These are phyloP conservation scores for Stephania yunnanensis DNA, from an alignment of 164 flowering plant genomes.

Conservation along the genomic window DNA sequence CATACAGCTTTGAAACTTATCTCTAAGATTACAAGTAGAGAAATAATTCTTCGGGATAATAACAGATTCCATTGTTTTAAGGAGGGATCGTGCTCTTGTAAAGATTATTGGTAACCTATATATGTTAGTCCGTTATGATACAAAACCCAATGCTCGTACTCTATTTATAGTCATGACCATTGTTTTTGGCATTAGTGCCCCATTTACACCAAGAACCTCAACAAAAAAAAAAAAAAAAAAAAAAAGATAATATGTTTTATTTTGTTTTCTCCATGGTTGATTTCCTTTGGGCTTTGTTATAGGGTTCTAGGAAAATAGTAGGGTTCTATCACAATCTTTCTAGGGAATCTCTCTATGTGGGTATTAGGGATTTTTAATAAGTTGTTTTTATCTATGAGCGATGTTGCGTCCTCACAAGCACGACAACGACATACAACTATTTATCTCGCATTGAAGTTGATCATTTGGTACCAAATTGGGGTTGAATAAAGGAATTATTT, in stretches of 20 bases:
- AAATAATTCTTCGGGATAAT: constrained; percentile 26
- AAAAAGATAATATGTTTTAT: neutral
- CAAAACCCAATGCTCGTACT: too few relatives aligned
- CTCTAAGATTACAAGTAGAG: constrained; percentile 24
- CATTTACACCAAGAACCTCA: too few relatives aligned
- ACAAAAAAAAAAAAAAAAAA: too few relatives aligned
- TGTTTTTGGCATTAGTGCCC: too few relatives aligned
- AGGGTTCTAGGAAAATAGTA: neutral
- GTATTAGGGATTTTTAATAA: neutral
- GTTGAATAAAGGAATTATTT: neutral
- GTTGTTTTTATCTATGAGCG: neutral
- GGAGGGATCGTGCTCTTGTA: constrained; percentile 32
- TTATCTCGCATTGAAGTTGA: neutral
- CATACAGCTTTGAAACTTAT: constrained; percentile 26
- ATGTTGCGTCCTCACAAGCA: too few relatives aligned
- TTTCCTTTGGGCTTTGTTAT: neutral
- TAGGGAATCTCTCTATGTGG: neutral
- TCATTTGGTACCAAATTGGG: neutral
- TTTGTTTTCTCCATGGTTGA: neutral
- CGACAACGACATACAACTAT: too few relatives aligned
- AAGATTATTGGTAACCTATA: constrained; percentile 27
- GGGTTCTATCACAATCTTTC: neutral
- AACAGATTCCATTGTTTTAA: constrained; percentile 27
- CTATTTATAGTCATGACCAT: too few relatives aligned
- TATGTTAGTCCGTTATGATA: too few relatives aligned